These are phyloP conservation scores for Escovopsis sp. DNA, from an alignment of 2,329 filamentous ascomycete genomes.

Conservation along the genomic window DNA sequence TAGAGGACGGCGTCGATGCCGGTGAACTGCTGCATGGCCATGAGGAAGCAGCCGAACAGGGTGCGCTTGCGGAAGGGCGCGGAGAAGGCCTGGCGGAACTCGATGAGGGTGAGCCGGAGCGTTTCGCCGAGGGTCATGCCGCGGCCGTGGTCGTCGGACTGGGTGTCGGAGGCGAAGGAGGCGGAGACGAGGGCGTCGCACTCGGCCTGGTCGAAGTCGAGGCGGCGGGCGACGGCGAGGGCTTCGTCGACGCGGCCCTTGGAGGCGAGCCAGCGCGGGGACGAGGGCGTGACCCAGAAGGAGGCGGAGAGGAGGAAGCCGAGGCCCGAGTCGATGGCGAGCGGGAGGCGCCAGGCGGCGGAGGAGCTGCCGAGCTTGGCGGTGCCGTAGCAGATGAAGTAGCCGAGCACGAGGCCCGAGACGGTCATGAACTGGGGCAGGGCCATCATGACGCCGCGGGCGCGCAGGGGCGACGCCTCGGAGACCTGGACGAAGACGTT, in stretches of 20 bases:
- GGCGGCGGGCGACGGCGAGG: constrained; percentile 19
- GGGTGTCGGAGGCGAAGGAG: constrained; percentile 11
- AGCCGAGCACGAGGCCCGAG: constrained; percentile 37
- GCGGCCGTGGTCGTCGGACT: constrained; percentile 6
- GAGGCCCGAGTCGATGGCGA: constrained; percentile 24
- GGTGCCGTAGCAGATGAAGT: constrained; percentile 47
- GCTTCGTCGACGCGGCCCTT: constrained; percentile 30
- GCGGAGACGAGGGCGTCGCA: constrained; percentile 23
- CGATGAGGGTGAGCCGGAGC: constrained; percentile 14
- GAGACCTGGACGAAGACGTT: constrained; percentile 39
- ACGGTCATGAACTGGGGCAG: constrained; percentile 39
- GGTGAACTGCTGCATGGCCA: constrained; percentile 43
- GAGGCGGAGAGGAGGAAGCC: constrained; percentile 15
- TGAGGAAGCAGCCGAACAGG: constrained; percentile 39
- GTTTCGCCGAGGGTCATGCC: constrained; percentile 16
- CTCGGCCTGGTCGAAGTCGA: constrained; percentile 28
- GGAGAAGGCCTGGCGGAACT: constrained; percentile 21
- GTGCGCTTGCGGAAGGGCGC: constrained; percentile 28
- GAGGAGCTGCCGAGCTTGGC: constrained; percentile 26
- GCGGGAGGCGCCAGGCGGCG: constrained; percentile 41
- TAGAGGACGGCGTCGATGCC: constrained; percentile 49
- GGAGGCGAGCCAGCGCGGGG: constrained; percentile 41
- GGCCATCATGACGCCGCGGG: constrained; percentile 36
- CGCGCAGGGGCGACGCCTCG: constrained; percentile 40
- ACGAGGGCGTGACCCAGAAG: constrained; percentile 28